Evolutionary conservation across 192 early-diverging fungal species (phyloP).

Genomic region (Jimgerdemannia flammicorona): DNA sequence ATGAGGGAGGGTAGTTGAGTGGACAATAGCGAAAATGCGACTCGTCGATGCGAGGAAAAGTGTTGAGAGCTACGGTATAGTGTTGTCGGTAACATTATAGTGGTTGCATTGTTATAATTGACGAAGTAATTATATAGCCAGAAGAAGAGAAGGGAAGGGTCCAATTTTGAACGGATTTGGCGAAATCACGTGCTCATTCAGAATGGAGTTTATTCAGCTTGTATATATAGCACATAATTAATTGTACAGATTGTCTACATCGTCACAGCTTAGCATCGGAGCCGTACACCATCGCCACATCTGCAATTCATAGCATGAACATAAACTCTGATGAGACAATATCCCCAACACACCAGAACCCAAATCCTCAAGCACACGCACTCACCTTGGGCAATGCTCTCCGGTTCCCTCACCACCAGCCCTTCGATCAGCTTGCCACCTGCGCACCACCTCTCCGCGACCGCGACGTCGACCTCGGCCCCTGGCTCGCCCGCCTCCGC

Average conservation of each 20-base stretch:
- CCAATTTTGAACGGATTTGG: too few relatives aligned
- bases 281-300: conserved; percentile 22
- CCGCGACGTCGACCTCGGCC: conserved; percentile 13
- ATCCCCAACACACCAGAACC: not conserved
- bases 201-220: too few relatives aligned
- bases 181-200: too few relatives aligned
- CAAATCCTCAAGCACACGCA: not conserved
- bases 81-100: too few relatives aligned
- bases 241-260: too few relatives aligned
- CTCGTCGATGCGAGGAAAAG: too few relatives aligned
- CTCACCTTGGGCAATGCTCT: conserved; percentile 14
- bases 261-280: conserved; percentile 16
- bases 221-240: too few relatives aligned
- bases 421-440: conserved; percentile 9
- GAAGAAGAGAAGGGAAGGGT: too few relatives aligned
- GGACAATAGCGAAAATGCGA: not conserved
- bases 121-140: too few relatives aligned
- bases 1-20: not conserved
- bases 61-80: too few relatives aligned
- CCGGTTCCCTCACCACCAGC: not conserved
- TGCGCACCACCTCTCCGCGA: conserved; percentile 18
- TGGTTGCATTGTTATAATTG: too few relatives aligned
- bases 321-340: not conserved
- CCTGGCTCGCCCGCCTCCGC: not conserved
- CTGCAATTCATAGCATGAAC: not conserved